Evolutionary conservation across 129 eudicot species (phyloP).

Genomic region (Pulicaria dysenterica): DNA sequence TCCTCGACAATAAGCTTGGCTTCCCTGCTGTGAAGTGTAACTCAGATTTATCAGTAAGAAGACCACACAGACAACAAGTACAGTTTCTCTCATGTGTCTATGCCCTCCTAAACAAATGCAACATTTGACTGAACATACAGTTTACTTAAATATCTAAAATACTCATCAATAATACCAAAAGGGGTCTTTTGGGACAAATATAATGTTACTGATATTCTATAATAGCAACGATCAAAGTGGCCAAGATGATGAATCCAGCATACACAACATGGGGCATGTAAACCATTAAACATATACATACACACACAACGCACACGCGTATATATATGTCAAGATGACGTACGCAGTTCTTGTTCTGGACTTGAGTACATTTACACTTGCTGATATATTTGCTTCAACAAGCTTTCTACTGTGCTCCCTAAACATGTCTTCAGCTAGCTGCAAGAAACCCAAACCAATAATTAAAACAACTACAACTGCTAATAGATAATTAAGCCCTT

Average conservation of each 20-base stretch:
- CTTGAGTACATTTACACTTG: slow-evolving; percentile 58
- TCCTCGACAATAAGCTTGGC: slow-evolving; percentile 65
- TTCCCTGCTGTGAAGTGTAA: slow-evolving; percentile 43
- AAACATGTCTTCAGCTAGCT: slow-evolving; percentile 94
- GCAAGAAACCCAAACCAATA: slow-evolving; percentile 31
- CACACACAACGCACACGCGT: too few species aligned
- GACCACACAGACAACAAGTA: too few species aligned
- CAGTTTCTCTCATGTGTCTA: not conserved
- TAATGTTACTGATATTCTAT: not conserved
- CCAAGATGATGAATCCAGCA: not conserved
- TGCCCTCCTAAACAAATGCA: not conserved
- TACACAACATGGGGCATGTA: not conserved
- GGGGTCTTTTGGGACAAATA: not conserved
- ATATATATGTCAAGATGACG: slow-evolving; percentile 16
- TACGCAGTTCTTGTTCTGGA: slow-evolving; percentile 82
- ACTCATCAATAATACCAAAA: not conserved
- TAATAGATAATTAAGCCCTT: slow-evolving; percentile 9
- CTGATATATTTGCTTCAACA: slow-evolving; percentile 71
- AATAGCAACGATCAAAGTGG: not conserved
- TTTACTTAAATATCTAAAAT: slow-evolving; percentile 1
- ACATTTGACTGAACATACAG: slow-evolving; percentile 14
- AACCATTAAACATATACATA: not conserved
- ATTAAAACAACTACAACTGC: slow-evolving; percentile 21
- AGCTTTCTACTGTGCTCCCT: slow-evolving; percentile 78
- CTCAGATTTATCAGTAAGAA: slow-evolving; percentile 15